A percentile compares a stretch with the other conserved stretches of the same genome.
phyloP scores from a whole-genome alignment of 345 rosid genomes.

The Linum usitatissimum region DNA sequence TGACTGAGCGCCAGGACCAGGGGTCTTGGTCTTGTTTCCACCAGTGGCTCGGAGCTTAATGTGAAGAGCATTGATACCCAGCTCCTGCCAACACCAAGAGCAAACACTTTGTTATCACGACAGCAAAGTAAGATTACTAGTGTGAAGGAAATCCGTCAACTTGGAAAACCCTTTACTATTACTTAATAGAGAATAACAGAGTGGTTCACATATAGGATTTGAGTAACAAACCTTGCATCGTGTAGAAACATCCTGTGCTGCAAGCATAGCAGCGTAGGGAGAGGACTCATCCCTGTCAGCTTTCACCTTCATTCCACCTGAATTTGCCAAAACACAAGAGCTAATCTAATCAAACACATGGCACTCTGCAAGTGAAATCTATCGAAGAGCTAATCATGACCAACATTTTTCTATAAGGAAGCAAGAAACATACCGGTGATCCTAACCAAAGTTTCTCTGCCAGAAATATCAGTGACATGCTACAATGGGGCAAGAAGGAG shows the following conservation, averaged over 20 bases:
- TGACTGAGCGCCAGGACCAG: slow-evolving; percentile 29
- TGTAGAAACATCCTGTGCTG: slow-evolving; percentile 9
- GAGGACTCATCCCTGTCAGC: slow-evolving; percentile 11
- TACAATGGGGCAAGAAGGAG: background rate
- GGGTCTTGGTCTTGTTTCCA: slow-evolving; percentile 25
- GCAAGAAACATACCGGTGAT: slow-evolving; percentile 3
- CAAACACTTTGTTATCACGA: background rate
- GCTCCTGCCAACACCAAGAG: slow-evolving; percentile 12
- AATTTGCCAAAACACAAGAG: too few species aligned
- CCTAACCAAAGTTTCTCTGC: slow-evolving; percentile 4
- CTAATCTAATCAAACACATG: background rate
- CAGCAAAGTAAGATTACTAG: background rate
- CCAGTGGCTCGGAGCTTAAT: slow-evolving; percentile 29
- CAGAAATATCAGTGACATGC: slow-evolving; percentile 8
- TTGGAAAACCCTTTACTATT: background rate
- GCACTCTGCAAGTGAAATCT: background rate
- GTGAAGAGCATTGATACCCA: slow-evolving; percentile 22
- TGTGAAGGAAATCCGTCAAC: background rate
- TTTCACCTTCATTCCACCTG: slow-evolving; percentile 10
- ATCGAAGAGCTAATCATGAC: background rate
- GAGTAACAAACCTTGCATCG: slow-evolving; percentile 4
- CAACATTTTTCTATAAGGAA: background rate
- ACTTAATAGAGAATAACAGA: background rate
- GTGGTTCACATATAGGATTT: background rate
- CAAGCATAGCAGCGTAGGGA: slow-evolving; percentile 10